Conservation (phyloP, 202 grass and related monocot genomes). For the Dendrocalamus latiflorus region DNA sequence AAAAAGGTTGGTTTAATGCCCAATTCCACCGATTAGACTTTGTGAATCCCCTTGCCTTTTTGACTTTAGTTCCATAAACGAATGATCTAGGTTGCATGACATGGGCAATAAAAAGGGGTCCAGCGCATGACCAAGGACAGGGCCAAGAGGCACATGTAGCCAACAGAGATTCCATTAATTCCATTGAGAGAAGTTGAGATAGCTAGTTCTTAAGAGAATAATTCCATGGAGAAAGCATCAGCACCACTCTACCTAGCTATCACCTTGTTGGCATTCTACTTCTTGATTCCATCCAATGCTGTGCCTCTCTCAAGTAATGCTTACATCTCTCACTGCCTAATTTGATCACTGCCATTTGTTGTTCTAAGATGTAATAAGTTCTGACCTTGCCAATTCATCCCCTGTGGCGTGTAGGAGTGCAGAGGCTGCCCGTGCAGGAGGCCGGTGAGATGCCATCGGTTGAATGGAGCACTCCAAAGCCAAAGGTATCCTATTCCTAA, state of each 20-base stretch:
- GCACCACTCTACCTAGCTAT: background rate
- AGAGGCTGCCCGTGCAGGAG: slow-evolving; percentile 19
- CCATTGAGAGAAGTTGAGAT: background rate
- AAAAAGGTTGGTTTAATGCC: slow-evolving; percentile 24
- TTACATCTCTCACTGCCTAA: background rate
- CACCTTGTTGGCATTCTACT: slow-evolving; percentile 24
- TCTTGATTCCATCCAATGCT: slow-evolving; percentile 25
- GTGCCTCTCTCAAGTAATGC: slow-evolving; percentile 40
- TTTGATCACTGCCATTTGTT: background rate
- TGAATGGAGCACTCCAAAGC: background rate
- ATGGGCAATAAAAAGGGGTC: slow-evolving; percentile 34
- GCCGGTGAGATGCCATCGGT: slow-evolving; percentile 12
- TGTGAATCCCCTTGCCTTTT: slow-evolving; percentile 39
- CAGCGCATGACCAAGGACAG: background rate
- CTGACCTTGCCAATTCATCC: background rate
- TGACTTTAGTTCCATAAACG: slow-evolving; percentile 35
- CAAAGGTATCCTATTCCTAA: slow-evolving; percentile 17
- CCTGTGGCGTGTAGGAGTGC: slow-evolving; percentile 26
- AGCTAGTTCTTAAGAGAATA: background rate
- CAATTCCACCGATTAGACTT: slow-evolving; percentile 40
- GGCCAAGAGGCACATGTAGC: slow-evolving; percentile 20
- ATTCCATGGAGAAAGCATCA: slow-evolving; percentile 28
- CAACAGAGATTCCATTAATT: background rate
- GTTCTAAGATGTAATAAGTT: background rate
- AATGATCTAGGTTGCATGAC: slow-evolving; percentile 42